Base-by-base conservation (phyloP, 1,284 basidiomycete species). In the Melampsora larici-populina region DNA sequence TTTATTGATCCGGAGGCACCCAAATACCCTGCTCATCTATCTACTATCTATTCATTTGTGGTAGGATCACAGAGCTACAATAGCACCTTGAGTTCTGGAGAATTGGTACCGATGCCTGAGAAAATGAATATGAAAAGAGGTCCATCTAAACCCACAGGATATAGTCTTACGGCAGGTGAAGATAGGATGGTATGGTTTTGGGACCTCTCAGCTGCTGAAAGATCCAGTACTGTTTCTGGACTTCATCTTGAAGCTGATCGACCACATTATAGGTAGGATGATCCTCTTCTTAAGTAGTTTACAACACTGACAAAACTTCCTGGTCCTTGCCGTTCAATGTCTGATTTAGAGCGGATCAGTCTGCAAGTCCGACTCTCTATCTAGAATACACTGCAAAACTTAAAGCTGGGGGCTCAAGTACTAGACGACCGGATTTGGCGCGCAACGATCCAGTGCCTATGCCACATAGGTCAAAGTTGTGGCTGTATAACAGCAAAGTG, bases 121-220 rank as follows among this genome's bases (percentile, higher is more conserved):
- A 69, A 79, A 7, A 68, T 77, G 48, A 68, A 49, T 60, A 70
- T 78, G 62, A 77, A 73, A 26, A 64, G 69, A n/a, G 79, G 81
- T 64, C 51, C 73, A 58, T 65, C 72, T 43, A 80, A 67, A 9
- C 81, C 81, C 80, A 86, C 66, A 29, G 93, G 92, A 0, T 95
- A 90, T 82, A 86, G 93, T 84, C 85, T 94, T 51, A 91, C 88
- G 58, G 92, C 90, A 0, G 94, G 92, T 0, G 91, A 92, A 80
- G 93, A 96, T 82, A 87, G 89, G 51, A 89, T 88, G 81, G 86
- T 96, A 64, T 87, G 91, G 11, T 86, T 93, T 79, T 94, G 92
- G 92, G 92, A 96, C 83, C 84, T 96, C 66, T 83, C 81, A 6
- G 79, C 86, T 79, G 84, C 89, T 31, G 92, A 93, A 79, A 86